phyloP scores from a whole-genome alignment of 2,329 filamentous ascomycete genomes.

The Fusarium gaditjirri region DNA sequence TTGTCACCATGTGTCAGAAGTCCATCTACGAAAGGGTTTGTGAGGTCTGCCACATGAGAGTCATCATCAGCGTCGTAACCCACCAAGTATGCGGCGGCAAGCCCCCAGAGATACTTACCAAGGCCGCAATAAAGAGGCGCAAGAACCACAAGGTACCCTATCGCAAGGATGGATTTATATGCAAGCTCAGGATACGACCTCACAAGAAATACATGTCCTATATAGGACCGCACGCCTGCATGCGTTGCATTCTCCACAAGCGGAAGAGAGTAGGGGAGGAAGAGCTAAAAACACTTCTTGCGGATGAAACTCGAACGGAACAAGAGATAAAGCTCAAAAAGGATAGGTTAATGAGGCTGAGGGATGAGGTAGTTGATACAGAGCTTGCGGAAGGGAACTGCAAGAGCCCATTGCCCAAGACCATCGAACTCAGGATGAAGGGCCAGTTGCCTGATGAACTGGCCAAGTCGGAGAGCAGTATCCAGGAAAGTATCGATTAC shows the following conservation, averaged over 20 bases:
- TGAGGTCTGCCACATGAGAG: not conserved
- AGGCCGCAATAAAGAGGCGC: not conserved
- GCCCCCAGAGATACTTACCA: not conserved
- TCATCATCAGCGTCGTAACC: not conserved
- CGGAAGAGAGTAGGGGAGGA: not conserved
- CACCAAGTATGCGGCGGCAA: not conserved
- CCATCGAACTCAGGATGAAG: rapidly evolving
- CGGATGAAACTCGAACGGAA: not conserved
- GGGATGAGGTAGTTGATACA: not conserved
- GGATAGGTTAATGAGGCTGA: rapidly evolving
- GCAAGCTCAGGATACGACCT: not conserved
- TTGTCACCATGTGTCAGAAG: not conserved
- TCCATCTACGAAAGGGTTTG: not conserved
- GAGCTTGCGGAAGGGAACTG: not conserved
- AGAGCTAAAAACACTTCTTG: not conserved
- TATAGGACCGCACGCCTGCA: not conserved
- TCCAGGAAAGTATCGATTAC: not conserved
- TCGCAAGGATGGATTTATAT: not conserved
- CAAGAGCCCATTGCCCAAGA: not conserved
- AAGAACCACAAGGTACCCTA: not conserved
- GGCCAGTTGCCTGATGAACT: not conserved
- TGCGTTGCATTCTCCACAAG: not conserved
- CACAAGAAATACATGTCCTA: not conserved
- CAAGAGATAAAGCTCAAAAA: not conserved
- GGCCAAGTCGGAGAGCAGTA: rapidly evolving